Percentiles rank a stretch among this genome's conserved stretches.
phyloP scores from a whole-genome alignment of 176 grass and related monocot species.

The Chrysopogon serrulatus region DNA sequence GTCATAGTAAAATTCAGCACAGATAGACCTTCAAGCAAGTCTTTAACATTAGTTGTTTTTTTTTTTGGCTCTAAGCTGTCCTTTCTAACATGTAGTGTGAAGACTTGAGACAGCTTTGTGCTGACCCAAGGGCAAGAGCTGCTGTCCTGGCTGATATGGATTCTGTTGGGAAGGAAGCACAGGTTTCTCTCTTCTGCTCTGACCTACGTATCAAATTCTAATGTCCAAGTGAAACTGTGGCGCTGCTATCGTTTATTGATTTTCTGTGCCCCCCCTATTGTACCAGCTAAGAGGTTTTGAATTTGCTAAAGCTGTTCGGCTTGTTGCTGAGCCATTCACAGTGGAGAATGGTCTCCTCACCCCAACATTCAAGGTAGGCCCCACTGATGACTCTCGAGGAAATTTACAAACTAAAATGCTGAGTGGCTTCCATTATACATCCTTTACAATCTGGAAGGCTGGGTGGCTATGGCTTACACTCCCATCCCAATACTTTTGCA shows the following conservation, averaged over 20 bases:
- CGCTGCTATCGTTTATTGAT: not conserved
- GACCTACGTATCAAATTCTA: not conserved
- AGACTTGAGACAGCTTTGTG: slow-evolving; percentile 58
- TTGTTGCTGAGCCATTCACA: slow-evolving; percentile 85
- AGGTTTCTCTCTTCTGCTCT: slow-evolving; percentile 37
- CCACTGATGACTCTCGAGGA: slow-evolving; percentile 5
- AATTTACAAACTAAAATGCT: not conserved
- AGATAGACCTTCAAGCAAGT: not conserved
- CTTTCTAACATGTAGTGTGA: slow-evolving; percentile 54
- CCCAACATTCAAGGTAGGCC: slow-evolving; percentile 86
- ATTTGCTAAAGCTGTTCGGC: slow-evolving; percentile 71
- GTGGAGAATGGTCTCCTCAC: slow-evolving; percentile 91
- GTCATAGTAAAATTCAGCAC: not conserved
- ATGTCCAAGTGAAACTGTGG: not conserved
- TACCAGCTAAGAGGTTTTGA: slow-evolving; percentile 95
- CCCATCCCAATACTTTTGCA: not conserved
- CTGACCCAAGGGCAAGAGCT: slow-evolving; percentile 58
- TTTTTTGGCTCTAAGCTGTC: not conserved
- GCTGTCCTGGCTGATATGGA: slow-evolving; percentile 93
- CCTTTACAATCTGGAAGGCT: not conserved
- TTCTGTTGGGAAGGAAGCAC: slow-evolving; percentile 78
- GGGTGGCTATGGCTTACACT: not conserved
- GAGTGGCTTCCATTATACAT: not conserved
- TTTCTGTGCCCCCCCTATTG: not conserved
- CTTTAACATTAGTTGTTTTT: not conserved